Conservation (phyloP, 2,329 filamentous ascomycete species). For the Tolypocladium amazonense region DNA sequence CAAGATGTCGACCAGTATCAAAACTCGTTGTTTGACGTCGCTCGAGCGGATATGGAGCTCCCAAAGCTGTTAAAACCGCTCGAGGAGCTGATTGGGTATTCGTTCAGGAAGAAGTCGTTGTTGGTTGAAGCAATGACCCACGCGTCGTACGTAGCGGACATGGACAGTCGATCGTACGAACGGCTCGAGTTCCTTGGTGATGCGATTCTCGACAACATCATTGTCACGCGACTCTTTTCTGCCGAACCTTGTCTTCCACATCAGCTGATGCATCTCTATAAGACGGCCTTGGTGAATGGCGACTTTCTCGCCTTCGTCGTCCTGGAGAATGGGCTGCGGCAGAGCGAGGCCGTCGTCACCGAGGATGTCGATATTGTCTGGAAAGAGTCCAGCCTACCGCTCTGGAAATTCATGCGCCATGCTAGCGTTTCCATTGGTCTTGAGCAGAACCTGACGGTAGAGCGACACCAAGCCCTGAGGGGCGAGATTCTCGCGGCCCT, state of each 20-base stretch:
- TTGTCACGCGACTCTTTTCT: slow-evolving; percentile 52
- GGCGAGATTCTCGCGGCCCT: slow-evolving; percentile 40
- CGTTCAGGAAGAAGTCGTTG: slow-evolving; percentile 56
- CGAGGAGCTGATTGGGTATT: slow-evolving; percentile 60
- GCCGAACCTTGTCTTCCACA: slow-evolving; percentile 30
- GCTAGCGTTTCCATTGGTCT: slow-evolving; percentile 33
- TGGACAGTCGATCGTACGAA: slow-evolving; percentile 39
- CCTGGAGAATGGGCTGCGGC: slow-evolving; percentile 33
- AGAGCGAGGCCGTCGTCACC: slow-evolving; percentile 10
- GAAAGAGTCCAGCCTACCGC: slow-evolving; percentile 21
- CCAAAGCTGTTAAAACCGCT: slow-evolving; percentile 35
- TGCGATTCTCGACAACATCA: slow-evolving; percentile 67
- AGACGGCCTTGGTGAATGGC: slow-evolving; percentile 68
- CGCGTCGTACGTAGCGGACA: slow-evolving; percentile 43
- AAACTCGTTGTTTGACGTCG: slow-evolving; percentile 30
- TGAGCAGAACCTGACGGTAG: slow-evolving; percentile 31
- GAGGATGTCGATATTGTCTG: slow-evolving; percentile 8
- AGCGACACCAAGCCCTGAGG: slow-evolving; percentile 37
- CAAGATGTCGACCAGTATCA: slow-evolving; percentile 29
- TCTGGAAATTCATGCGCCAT: slow-evolving; percentile 65
- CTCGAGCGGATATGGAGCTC: slow-evolving; percentile 22
- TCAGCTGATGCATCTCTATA: slow-evolving; percentile 62
- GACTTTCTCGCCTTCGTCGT: slow-evolving; percentile 69
- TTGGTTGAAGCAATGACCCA: slow-evolving; percentile 77
- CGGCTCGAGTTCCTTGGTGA: slow-evolving; percentile 85